phyloP scores from a whole-genome alignment of 495 filamentous ascomycete genomes.

The Hypoxylon rickii region DNA sequence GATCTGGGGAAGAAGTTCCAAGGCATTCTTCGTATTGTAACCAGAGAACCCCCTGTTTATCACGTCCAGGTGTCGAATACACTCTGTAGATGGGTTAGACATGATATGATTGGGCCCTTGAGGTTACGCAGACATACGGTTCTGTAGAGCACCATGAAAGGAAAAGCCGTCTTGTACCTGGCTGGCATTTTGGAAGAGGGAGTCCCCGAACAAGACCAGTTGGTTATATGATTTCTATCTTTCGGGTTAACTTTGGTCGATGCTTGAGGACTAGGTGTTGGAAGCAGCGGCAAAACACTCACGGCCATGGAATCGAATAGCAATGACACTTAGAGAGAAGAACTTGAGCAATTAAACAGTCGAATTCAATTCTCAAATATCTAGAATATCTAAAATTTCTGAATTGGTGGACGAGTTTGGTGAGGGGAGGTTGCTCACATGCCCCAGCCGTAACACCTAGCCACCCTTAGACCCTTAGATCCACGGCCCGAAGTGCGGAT shows the following conservation, averaged over 20 bases:
- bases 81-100: conserved; percentile 36
- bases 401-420: conserved; percentile 17
- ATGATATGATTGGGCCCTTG: conserved; percentile 6
- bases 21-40: conserved; percentile 54
- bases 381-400: no score
- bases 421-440: conserved; percentile 12
- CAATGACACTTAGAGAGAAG: not conserved
- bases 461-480: no score
- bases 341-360: not conserved
- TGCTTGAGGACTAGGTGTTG: not conserved
- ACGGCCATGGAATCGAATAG: conserved; percentile 31
- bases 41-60: conserved; percentile 56
- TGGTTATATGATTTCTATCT: conserved; percentile 55
- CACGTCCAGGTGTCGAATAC: conserved; percentile 51
- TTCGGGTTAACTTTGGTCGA: conserved; percentile 4
- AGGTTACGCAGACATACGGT: conserved; percentile 54
- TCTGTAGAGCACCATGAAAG: conserved; percentile 71
- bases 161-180: conserved; percentile 66
- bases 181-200: conserved; percentile 68
- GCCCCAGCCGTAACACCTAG: not conserved
- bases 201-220: conserved; percentile 82
- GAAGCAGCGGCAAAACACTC: conserved; percentile 5
- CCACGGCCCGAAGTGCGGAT: no score
- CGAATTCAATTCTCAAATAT: no score
- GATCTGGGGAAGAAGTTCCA: conserved; percentile 47